phyloP scores from a whole-genome alignment of 805 yeast genomes.

The Kluyveromyces siamensis region DNA sequence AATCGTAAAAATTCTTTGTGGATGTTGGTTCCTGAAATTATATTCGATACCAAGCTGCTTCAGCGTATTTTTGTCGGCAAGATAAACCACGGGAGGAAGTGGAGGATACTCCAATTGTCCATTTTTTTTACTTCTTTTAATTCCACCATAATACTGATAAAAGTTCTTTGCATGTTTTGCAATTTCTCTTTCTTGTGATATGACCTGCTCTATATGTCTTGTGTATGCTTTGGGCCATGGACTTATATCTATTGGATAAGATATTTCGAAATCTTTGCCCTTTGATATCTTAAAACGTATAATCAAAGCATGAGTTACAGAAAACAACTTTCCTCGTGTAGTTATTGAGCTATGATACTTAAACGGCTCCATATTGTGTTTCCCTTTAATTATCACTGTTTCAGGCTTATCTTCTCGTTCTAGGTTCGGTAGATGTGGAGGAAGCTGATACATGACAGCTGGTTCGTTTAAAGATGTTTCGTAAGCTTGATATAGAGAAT shows the following conservation, averaged over 20 bases:
- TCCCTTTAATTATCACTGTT: conserved; percentile 25
- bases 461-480: conserved; percentile 28
- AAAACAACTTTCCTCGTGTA: conserved; percentile 40
- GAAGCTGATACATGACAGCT: conserved; percentile 15
- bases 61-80: conserved; percentile 15
- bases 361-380: conserved; percentile 25
- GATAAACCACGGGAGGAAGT: conserved; percentile 26
- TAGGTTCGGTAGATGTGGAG: conserved; percentile 8
- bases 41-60: conserved; percentile 15
- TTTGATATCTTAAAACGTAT: conserved; percentile 41
- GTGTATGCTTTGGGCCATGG: conserved; percentile 43
- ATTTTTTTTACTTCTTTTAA: conserved; percentile 22
- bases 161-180: conserved; percentile 32
- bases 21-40: conserved; percentile 3
- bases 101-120: conserved; percentile 31
- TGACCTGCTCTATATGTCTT: conserved; percentile 43
- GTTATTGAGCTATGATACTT: conserved; percentile 42
- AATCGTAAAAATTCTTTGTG: conserved; percentile 6
- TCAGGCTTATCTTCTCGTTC: conserved; percentile 5
- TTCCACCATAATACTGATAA: conserved; percentile 30
- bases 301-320: conserved; percentile 42
- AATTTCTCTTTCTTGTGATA: conserved; percentile 41
- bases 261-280: conserved; percentile 41
- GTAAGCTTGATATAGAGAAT: conserved; percentile 21
- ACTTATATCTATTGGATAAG: conserved; percentile 45